These are phyloP conservation scores for Micractinium sp. DNA, from an alignment of 139 green algal genomes.

Conservation along the genomic window DNA sequence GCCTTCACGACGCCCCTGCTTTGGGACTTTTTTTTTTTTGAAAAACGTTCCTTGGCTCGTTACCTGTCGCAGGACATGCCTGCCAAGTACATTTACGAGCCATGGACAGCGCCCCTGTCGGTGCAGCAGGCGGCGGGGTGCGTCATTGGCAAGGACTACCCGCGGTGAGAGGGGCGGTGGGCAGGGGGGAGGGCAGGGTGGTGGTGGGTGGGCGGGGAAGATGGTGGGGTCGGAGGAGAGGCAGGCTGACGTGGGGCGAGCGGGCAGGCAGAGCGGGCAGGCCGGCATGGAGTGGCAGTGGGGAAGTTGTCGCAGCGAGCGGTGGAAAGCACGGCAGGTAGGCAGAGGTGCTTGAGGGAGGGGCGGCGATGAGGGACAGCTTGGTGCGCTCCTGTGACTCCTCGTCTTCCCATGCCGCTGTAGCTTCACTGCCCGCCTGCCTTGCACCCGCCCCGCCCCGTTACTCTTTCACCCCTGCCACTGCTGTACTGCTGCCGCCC, in stretches of 20 bases:
- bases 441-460: not conserved
- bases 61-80: constrained; percentile 73
- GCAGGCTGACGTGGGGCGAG: not conserved
- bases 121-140: constrained; percentile 89
- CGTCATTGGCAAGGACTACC: constrained; percentile 95
- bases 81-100: constrained; percentile 95
- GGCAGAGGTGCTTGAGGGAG: no score
- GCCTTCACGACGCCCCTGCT: not conserved
- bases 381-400: no score
- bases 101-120: constrained; percentile 87
- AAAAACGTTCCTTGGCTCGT: not conserved
- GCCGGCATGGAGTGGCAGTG: no score
- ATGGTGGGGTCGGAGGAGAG: not conserved
- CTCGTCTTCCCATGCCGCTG: no score
- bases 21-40: not conserved
- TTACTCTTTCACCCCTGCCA: not conserved
- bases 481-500: not conserved
- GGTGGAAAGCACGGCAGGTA: no score
- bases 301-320: no score
- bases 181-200: no score
- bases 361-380: no score
- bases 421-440: no score
- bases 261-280: no score
- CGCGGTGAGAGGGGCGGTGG: constrained; percentile 33
- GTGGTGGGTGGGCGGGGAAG: not conserved